Evolutionary conservation across 495 filamentous ascomycete genomes (phyloP).

Genomic region (Podospora sp.): DNA sequence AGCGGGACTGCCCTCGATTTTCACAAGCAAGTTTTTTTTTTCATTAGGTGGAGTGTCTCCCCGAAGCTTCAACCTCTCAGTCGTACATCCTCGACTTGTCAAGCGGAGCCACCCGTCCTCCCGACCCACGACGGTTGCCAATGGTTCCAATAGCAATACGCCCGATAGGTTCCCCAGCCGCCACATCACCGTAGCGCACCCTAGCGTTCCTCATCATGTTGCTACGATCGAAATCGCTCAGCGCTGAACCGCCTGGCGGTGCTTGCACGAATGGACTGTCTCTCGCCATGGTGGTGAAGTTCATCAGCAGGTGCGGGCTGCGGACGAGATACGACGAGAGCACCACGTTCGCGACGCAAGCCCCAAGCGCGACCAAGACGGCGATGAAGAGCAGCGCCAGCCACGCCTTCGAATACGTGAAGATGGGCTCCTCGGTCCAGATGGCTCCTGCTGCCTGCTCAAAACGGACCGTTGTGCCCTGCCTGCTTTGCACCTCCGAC

Average conservation of each 20-base stretch:
- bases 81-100: background rate
- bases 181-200: slow-evolving; percentile 12
- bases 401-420: slow-evolving; percentile 10
- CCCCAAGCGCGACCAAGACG: slow-evolving; percentile 1
- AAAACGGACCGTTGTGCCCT: background rate
- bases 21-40: background rate
- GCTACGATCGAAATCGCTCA: slow-evolving; percentile 7
- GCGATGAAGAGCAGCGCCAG: slow-evolving; percentile 12
- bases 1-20: background rate
- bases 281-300: slow-evolving; percentile 11
- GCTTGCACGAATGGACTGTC: slow-evolving; percentile 4
- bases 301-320: slow-evolving; percentile 3
- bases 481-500: background rate
- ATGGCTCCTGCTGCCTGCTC: background rate
- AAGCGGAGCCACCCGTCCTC: background rate
- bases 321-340: background rate
- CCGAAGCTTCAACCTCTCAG: background rate
- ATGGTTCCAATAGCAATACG: background rate
- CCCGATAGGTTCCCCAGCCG: background rate
- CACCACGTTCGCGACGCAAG: background rate
- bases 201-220: background rate
- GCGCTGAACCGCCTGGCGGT: slow-evolving; percentile 2
- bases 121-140: background rate
- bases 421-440: slow-evolving; percentile 11
- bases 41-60: background rate